These are phyloP conservation scores for Coemansia pectinata DNA, from an alignment of 192 early-diverging fungal genomes.

Conservation along the genomic window DNA sequence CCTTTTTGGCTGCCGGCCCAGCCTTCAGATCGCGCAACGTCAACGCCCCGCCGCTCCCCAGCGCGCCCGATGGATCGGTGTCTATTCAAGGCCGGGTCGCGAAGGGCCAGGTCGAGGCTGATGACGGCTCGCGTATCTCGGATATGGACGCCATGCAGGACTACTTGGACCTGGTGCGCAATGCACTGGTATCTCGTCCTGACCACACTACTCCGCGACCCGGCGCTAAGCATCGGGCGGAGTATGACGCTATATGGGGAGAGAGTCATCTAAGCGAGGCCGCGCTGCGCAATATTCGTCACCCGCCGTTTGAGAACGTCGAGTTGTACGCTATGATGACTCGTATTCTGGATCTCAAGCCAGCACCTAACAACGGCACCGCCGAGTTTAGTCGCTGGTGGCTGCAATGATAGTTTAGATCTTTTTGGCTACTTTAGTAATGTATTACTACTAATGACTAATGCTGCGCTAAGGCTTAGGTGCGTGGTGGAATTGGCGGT, in stretches of 20 bases:
- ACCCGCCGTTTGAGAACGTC: conserved; percentile 65
- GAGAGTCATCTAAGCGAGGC: conserved; percentile 15
- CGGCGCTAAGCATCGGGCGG: conserved; percentile 16
- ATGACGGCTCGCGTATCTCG: conserved; percentile 30
- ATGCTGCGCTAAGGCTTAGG: background rate
- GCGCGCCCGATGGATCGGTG: background rate
- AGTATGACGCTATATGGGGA: conserved; percentile 43
- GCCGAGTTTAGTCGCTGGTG: conserved; percentile 34
- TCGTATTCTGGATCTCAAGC: conserved; percentile 56
- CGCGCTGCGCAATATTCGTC: conserved; percentile 27
- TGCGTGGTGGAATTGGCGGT: background rate
- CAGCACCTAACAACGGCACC: conserved; percentile 78
- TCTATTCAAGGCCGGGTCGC: background rate
- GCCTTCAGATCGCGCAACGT: conserved; percentile 48
- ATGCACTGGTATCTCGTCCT: conserved; percentile 14
- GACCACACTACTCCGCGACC: background rate
- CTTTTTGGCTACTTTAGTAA: background rate
- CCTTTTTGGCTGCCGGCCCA: conserved; percentile 80
- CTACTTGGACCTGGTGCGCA: conserved; percentile 39
- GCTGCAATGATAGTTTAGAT: conserved; percentile 12
- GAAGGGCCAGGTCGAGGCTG: conserved; percentile 7
- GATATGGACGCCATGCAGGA: conserved; percentile 48
- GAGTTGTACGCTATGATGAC: conserved; percentile 73
- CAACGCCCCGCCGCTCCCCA: conserved; percentile 3
- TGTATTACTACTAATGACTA: background rate